These are phyloP conservation scores for Lathyrus sativus DNA, from an alignment of 306 rosid species.

Conservation along the genomic window DNA sequence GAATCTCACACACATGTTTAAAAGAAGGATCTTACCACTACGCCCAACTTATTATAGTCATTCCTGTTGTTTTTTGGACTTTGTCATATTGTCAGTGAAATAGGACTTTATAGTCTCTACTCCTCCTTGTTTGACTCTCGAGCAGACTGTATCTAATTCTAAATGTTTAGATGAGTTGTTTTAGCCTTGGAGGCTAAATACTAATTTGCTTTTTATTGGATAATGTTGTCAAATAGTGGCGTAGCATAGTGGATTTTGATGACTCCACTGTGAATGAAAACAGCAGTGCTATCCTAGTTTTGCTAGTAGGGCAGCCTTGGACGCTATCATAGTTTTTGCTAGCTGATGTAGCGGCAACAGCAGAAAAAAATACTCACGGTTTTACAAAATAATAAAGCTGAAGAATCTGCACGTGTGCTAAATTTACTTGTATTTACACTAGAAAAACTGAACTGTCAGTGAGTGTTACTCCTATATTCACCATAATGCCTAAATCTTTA, in stretches of 20 bases:
- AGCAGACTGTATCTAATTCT: neutral
- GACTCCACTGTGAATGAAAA: slow-evolving; percentile 2
- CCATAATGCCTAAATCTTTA: neutral
- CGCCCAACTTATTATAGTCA: neutral
- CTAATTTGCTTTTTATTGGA: neutral
- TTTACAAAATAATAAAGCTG: neutral
- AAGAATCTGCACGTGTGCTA: neutral
- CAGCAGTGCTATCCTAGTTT: neutral
- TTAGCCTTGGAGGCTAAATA: neutral
- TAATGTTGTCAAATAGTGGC: neutral
- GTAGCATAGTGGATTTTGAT: neutral
- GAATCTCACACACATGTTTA: neutral
- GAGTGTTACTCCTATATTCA: neutral
- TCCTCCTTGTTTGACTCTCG: neutral
- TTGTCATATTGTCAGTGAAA: neutral
- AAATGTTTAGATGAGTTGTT: neutral
- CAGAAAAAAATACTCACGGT: neutral
- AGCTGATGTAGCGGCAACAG: neutral
- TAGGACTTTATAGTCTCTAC: neutral
- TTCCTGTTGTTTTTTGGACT: neutral
- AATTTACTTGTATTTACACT: neutral
- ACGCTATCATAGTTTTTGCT: neutral
- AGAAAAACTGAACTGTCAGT: neutral
- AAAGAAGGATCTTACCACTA: neutral
- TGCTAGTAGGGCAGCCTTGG: neutral